Conservation (phyloP, 441 rosid genomes). For the Isatis lusitanica region DNA sequence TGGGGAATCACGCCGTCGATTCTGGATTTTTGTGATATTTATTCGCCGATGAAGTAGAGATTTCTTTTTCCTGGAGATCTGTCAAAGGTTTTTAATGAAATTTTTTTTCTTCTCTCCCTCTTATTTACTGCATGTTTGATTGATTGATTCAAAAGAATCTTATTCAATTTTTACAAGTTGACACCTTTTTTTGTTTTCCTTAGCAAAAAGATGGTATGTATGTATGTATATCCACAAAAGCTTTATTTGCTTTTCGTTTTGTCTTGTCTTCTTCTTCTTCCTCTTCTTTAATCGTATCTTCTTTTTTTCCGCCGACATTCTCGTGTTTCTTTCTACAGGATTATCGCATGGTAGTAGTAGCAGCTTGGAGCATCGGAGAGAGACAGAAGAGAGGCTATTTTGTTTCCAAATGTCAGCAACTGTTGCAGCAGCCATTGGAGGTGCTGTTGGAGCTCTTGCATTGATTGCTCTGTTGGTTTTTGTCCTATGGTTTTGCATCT, state of each 20-base stretch:
- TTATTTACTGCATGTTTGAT: conserved; percentile 35
- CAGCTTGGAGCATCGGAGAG: conserved; percentile 29
- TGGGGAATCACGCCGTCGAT: conserved; percentile 27
- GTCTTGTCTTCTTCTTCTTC: conserved; percentile 12
- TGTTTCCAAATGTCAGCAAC: conserved; percentile 74
- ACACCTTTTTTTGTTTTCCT: conserved; percentile 4
- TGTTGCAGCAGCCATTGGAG: conserved; percentile 87
- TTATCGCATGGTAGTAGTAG: conserved; percentile 33
- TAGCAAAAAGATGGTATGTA: background rate
- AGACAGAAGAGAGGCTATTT: background rate
- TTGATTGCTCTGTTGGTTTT: conserved; percentile 50
- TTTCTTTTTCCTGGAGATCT: conserved; percentile 42
- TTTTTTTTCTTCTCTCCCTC: background rate
- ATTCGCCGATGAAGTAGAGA: conserved; percentile 60
- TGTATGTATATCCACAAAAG: conserved; percentile 22
- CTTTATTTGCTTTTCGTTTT: conserved; percentile 28
- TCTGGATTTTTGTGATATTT: conserved; percentile 27
- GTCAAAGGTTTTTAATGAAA: conserved; percentile 28
- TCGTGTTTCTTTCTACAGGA: conserved; percentile 24
- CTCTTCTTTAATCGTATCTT: conserved; percentile 10
- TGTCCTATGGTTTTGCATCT: conserved; percentile 55
- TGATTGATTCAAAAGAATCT: conserved; percentile 19
- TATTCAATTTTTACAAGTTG: conserved; percentile 28
- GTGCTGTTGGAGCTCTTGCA: conserved; percentile 77
- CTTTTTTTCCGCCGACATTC: conserved; percentile 21